phyloP scores from a whole-genome alignment of 2,329 filamentous ascomycete species.

The Leptoxyphium fumago region DNA sequence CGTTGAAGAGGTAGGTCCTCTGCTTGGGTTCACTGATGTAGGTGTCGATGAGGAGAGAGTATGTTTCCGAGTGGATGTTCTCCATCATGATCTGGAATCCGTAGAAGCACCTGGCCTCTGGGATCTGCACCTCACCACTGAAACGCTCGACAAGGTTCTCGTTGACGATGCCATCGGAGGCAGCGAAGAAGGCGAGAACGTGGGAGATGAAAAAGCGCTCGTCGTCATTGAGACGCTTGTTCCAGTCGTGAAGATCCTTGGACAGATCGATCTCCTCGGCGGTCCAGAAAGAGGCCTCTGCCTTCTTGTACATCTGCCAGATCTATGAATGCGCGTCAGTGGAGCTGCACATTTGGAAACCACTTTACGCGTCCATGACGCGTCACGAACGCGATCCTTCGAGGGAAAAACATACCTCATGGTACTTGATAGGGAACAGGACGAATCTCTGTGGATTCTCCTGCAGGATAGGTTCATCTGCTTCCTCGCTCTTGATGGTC shows the following conservation, averaged over 20 bases:
- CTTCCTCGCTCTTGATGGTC: constrained; percentile 50
- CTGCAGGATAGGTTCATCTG: constrained; percentile 77
- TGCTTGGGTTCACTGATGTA: constrained; percentile 98
- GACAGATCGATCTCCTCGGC: constrained; percentile 98
- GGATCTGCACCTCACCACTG: constrained; percentile 90
- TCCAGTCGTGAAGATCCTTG: constrained; percentile 98
- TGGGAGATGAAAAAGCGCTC: constrained; percentile 98
- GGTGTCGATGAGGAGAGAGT: constrained; percentile 96
- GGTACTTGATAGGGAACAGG: constrained; percentile 97
- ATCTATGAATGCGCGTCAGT: constrained; percentile 23
- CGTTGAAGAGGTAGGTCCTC: constrained; percentile 89
- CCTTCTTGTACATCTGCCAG: constrained; percentile 99
- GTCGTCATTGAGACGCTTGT: constrained; percentile 90
- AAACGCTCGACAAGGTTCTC: constrained; percentile 98
- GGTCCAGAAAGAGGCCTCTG: constrained; percentile 98
- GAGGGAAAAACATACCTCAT: constrained; percentile 58
- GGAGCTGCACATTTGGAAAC: not conserved
- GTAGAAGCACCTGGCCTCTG: constrained; percentile 98
- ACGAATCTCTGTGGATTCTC: constrained; percentile 96
- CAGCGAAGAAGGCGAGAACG: constrained; percentile 97
- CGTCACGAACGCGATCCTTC: constrained; percentile 28
- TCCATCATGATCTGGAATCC: constrained; percentile 99
- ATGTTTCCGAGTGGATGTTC: constrained; percentile 99
- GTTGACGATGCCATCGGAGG: constrained; percentile 97
- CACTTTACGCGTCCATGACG: constrained; percentile 52